Conservation (phyloP, 345 rosid species). For the Cardiospermum halicacabum region DNA sequence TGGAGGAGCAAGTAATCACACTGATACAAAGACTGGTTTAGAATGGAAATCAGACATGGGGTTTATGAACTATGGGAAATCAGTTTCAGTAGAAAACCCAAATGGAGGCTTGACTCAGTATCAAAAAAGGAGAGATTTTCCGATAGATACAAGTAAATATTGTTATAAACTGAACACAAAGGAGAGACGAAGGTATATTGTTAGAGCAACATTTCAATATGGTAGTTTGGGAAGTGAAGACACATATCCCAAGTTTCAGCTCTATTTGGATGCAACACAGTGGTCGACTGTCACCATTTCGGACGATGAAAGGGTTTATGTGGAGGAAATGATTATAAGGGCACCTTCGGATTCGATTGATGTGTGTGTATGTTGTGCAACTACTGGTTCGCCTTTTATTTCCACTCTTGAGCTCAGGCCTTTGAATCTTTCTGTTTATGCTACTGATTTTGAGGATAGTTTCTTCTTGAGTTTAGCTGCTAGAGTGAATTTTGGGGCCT, state of each 20-base stretch:
- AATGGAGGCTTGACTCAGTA: slow-evolving; percentile 44
- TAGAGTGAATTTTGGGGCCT: slow-evolving; percentile 92
- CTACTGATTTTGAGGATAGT: slow-evolving; percentile 74
- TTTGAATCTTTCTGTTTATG: slow-evolving; percentile 80
- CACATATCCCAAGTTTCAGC: slow-evolving; percentile 75
- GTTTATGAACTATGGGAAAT: slow-evolving; percentile 49
- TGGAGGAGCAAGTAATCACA: slow-evolving; percentile 65
- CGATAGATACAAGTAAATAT: slow-evolving; percentile 69
- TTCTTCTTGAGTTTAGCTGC: slow-evolving; percentile 89
- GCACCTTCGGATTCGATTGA: slow-evolving; percentile 71
- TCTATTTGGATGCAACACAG: slow-evolving; percentile 79
- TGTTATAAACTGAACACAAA: slow-evolving; percentile 65
- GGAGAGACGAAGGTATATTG: slow-evolving; percentile 80
- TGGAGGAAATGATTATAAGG: slow-evolving; percentile 74
- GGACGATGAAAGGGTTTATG: slow-evolving; percentile 67
- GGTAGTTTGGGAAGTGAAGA: slow-evolving; percentile 53
- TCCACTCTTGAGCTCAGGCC: slow-evolving; percentile 91
- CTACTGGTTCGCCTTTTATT: slow-evolving; percentile 85
- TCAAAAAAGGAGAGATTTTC: slow-evolving; percentile 66
- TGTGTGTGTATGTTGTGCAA: slow-evolving; percentile 87
- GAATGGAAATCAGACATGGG: slow-evolving; percentile 78
- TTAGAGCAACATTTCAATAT: slow-evolving; percentile 85
- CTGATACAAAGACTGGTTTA: slow-evolving; percentile 67
- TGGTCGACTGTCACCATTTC: slow-evolving; percentile 81
- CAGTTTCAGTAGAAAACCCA: slow-evolving; percentile 34